Conservation (phyloP, 2,329 filamentous ascomycete species). For the Neopestalotiopsis sp. region DNA sequence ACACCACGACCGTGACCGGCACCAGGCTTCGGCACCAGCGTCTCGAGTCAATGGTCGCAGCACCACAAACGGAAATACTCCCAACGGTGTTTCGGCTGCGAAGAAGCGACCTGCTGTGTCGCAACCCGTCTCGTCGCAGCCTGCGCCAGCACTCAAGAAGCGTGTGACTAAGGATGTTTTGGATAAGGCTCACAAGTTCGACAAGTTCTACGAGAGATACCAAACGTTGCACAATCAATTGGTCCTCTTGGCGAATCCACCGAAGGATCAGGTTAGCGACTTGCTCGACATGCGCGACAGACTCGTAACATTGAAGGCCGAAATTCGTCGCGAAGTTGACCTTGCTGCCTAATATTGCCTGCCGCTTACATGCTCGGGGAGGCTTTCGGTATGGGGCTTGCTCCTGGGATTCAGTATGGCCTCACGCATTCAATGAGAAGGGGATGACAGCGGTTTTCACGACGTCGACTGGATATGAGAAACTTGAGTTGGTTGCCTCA, state of each 20-base stretch:
- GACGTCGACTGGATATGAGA: neutral
- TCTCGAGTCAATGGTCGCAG: slow-evolving; percentile 24
- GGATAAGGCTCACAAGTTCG: slow-evolving; percentile 60
- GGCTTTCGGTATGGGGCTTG: neutral
- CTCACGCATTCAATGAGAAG: too few relatives aligned
- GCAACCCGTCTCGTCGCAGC: slow-evolving; percentile 35
- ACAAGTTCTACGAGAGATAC: slow-evolving; percentile 62
- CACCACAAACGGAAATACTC: slow-evolving; percentile 24
- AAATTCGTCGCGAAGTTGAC: slow-evolving; percentile 58
- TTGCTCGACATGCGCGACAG: slow-evolving; percentile 60
- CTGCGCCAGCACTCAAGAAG: slow-evolving; percentile 41
- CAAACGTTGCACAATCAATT: slow-evolving; percentile 63
- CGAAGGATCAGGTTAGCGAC: slow-evolving; percentile 54
- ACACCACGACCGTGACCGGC: slow-evolving; percentile 11
- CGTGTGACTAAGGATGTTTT: slow-evolving; percentile 55
- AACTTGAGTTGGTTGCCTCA: neutral
- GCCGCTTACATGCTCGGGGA: too few relatives aligned
- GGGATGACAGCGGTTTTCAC: neutral
- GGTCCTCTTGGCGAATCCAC: slow-evolving; percentile 53
- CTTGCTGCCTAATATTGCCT: slow-evolving; percentile 26
- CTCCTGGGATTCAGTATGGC: neutral
- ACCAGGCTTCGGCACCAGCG: neutral
- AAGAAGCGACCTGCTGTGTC: slow-evolving; percentile 51
- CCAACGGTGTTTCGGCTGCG: slow-evolving; percentile 25
- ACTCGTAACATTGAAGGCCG: slow-evolving; percentile 61